phyloP scores from a whole-genome alignment of 2,329 filamentous ascomycete species.

The Penicillium sp. region DNA sequence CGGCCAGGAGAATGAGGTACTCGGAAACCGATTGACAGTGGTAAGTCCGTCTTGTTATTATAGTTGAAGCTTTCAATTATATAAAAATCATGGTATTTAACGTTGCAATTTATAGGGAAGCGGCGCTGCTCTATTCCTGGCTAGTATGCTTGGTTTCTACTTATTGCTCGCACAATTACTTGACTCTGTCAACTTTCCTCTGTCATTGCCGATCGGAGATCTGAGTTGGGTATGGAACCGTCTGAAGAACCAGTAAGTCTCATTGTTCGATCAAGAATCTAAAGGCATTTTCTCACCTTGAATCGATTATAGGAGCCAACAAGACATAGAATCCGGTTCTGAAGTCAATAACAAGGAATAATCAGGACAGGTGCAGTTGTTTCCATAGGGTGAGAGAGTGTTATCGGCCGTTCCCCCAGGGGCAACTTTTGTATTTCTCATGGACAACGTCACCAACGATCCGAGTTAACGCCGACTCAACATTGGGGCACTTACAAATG shows the following conservation, averaged over 20 bases:
- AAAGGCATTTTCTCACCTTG: neutral
- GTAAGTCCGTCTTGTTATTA: constrained; percentile 5
- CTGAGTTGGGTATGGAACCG: constrained; percentile 10
- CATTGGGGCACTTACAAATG: too few species aligned
- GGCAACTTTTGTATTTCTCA: too few species aligned
- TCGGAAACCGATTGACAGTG: constrained; percentile 14
- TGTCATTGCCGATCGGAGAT: constrained; percentile 16
- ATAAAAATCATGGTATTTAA: neutral
- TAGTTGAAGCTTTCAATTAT: neutral
- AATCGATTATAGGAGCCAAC: neutral
- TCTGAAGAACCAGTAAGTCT: constrained; percentile 2
- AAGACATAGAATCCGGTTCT: neutral
- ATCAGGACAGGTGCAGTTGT: neutral
- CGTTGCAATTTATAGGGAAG: constrained; percentile 1
- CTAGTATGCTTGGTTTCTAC: constrained; percentile 16
- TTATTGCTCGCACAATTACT: constrained; percentile 15
- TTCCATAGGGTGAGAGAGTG: too few species aligned
- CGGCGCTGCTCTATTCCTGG: constrained; percentile 15
- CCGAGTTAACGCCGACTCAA: too few species aligned
- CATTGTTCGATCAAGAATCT: neutral
- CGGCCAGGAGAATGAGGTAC: constrained; percentile 5
- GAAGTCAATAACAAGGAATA: neutral
- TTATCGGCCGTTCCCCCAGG: too few species aligned
- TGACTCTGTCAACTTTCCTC: constrained; percentile 16
- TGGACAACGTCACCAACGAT: too few species aligned